phyloP scores from a whole-genome alignment of 2,329 filamentous ascomycete genomes.

The Aspergillus fischeri region DNA sequence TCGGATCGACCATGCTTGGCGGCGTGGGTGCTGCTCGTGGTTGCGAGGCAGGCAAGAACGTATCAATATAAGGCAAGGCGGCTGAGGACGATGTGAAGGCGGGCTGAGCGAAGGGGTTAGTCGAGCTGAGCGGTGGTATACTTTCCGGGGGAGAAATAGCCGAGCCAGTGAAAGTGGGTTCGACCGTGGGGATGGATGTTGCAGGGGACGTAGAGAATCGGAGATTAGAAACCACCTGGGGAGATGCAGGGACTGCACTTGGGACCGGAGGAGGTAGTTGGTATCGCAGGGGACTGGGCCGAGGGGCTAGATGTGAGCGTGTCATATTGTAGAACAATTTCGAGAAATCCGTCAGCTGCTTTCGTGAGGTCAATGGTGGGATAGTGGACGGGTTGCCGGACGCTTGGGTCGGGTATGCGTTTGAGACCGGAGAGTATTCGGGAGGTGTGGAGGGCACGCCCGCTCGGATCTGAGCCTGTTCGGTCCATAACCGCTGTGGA shows the following conservation, averaged over 20 bases:
- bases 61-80: constrained; percentile 19
- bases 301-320: constrained; percentile 22
- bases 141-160: constrained; percentile 14
- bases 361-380: constrained; percentile 8
- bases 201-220: constrained; percentile 11
- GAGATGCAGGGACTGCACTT: constrained; percentile 6
- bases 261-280: constrained; percentile 14
- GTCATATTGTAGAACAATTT: constrained; percentile 35
- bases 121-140: constrained; percentile 7
- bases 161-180: constrained; percentile 8
- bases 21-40: constrained; percentile 26
- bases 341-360: constrained; percentile 28
- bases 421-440: constrained; percentile 11
- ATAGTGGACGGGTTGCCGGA: constrained; percentile 7
- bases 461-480: constrained; percentile 41
- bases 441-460: constrained; percentile 24
- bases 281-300: constrained; percentile 24
- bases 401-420: constrained; percentile 8
- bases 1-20: constrained; percentile 37
- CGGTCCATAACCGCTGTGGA: constrained; percentile 45
- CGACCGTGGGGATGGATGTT: constrained; percentile 2
- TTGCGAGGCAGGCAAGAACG: constrained; percentile 14
- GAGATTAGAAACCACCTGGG: constrained; percentile 8
- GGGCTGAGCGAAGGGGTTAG: constrained; percentile 6
- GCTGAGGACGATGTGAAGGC: constrained; percentile 6